Base-by-base conservation (phyloP, 768 basidiomycete species). In the Suillus subaureus region DNA sequence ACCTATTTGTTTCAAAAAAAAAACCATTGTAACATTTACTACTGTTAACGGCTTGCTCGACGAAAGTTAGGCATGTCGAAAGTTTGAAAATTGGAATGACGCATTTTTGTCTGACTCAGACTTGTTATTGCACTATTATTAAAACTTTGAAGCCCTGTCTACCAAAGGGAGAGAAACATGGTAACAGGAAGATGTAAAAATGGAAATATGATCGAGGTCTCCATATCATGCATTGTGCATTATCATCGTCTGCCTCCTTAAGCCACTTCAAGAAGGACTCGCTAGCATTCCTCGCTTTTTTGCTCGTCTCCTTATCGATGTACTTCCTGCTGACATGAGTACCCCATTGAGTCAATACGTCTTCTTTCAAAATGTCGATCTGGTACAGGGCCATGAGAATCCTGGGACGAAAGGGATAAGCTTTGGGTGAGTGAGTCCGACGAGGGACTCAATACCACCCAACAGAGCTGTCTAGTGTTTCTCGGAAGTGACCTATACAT, bases 301-400 rank as follows among this genome's bases (percentile, higher is more conserved):
- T 9, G 35, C 35, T 35, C 9, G 35, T 35, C 35, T 35, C 35
- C 35, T 9, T 35, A 35, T 35, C 4, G 35, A 35, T 9, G 9
- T 9, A 35, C 35, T 35, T 35, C 35, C 11, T 9, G 9, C 35
- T 35, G 7, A 35, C 35, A 35, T 35, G 35, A 35, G 35, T 9
- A 35, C 35, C 35, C 35, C 7, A 35, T 9, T 35, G 35, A 35
- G 31, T n/a, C n/a, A n/a, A n/a, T n/a, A 33, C 5, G 31, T 33
- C 5, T 33, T 33, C 11, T 7, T 97, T 95, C 61, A 99, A 80
- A 16, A 98, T 81, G 70, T 99, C 97, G 51, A 81, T 85, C 77
- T 99, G 96, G 77, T 98, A 99, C 71, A 97, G 85, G 18, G 78
- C 87, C 96, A 99, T 97, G 67, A 99, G 84, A 70, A 97, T 88